Conservation (phyloP, 805 yeast species). For the Saccharomyces eubayanus region DNA sequence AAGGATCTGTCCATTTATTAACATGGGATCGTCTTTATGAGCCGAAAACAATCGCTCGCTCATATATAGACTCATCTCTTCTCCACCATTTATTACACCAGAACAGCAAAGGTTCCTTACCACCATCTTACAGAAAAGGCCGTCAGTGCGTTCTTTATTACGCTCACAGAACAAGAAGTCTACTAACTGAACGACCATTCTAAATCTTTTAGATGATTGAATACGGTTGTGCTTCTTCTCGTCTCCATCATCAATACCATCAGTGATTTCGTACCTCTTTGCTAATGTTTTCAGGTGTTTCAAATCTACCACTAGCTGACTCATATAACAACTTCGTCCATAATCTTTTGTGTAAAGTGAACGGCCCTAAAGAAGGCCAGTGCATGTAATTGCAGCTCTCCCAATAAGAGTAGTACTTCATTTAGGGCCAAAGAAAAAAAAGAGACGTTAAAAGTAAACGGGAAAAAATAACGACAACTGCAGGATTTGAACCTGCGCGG, state of each 20-base stretch:
- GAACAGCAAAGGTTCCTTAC: conserved; percentile 5
- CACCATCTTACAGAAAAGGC: conserved; percentile 6
- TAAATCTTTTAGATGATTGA: conserved; percentile 1
- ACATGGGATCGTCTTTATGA: neutral
- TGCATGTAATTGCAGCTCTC: neutral
- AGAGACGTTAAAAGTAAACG: neutral
- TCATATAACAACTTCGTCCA: neutral
- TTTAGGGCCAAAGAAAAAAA: neutral
- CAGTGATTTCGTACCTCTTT: neutral
- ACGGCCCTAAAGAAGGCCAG: neutral
- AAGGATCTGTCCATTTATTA: conserved; percentile 12
- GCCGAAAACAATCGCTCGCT: neutral
- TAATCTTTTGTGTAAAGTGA: neutral
- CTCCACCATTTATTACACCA: neutral
- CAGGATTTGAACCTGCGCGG: conserved; percentile 60
- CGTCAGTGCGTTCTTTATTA: neutral
- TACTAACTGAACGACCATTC: conserved; percentile 11
- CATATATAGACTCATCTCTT: neutral
- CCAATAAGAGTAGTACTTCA: neutral
- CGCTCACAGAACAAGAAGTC: conserved; percentile 7
- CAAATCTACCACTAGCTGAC: neutral
- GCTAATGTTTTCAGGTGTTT: neutral
- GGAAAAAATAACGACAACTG: conserved; percentile 46
- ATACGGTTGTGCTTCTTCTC: neutral
- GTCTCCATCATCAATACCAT: neutral